Evolutionary conservation across 1,284 basidiomycete species (phyloP), one percentile per base, ranked within the genome.

Genomic region (Vanrija sp.): DNA sequence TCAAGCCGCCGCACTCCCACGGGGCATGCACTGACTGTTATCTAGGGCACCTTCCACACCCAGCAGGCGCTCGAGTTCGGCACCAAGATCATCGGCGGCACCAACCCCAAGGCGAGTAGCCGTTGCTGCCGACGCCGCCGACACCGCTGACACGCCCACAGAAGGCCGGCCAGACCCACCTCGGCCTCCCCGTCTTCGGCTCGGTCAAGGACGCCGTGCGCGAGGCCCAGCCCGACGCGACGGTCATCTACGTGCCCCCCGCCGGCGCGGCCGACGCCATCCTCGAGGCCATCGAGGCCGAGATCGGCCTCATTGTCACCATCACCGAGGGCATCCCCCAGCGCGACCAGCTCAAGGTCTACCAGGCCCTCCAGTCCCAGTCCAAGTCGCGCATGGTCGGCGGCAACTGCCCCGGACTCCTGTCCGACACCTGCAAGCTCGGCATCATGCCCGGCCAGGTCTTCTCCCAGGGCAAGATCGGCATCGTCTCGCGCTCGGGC

Each of bases 361-460:
- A 90, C 79, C 88, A 96, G 72, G 96, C 91, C 16, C 84, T 99
- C 67, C 90, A 89, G 75, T 88, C 86, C 72, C 96, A 99, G 78
- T 91, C 86, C 63, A 93, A 91, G 72, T 95, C 91, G 57, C 87
- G 96, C 67, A 87, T 99, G 65, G 89, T 96, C 49, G 92, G 92
- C 29, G 75, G 73, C 49, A 99, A 99, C 79, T 99, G 96, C 79
- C 96, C 96, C 5, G 96, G 96, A 75, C 87, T 99, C 70, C 98
- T 99, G 72, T 91, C 93, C 26, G 83, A 89, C 54, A 95, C 95
- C 16, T 99, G 96, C 83, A 98, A 98, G 82, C 98, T 99, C 86
- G 96, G 96, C 60, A 99, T 99, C 75, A 95, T 98, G 81, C 96
- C 96, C 25, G 95, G 94, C 42, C 92, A 96, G 74, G 95, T 98